Evolutionary conservation across 148 eudicot species (phyloP).

Genomic region (Bassia scoparia): DNA sequence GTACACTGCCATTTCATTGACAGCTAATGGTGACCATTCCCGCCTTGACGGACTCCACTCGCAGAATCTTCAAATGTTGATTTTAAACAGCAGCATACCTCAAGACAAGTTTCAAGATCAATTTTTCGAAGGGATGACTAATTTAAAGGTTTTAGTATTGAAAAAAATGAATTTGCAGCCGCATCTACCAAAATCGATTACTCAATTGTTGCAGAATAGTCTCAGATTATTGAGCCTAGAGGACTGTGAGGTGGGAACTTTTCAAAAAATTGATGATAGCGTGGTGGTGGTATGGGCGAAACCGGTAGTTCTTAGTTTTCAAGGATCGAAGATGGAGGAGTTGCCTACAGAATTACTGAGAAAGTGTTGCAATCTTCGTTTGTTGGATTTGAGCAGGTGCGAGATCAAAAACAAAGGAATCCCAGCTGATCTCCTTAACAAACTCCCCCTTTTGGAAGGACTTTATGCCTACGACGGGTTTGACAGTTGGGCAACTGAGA

Average conservation of each 20-base stretch:
- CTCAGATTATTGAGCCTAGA: slow-evolving; percentile 13
- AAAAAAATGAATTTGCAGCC: not conserved
- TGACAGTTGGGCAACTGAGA: not conserved
- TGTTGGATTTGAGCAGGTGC: slow-evolving; percentile 13
- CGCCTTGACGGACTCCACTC: not conserved
- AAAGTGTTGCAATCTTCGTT: not conserved
- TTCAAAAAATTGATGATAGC: not conserved
- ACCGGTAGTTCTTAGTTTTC: slow-evolving; percentile 15
- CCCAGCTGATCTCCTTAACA: not conserved
- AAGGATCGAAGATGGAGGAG: not conserved
- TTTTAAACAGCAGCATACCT: not conserved
- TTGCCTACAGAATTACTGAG: not conserved
- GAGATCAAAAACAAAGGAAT: not conserved
- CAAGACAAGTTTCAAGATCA: not conserved
- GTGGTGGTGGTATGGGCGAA: too few relatives aligned
- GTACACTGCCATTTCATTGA: slow-evolving; percentile 18
- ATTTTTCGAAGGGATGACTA: slow-evolving; percentile 2
- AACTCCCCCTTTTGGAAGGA: slow-evolving; percentile 12
- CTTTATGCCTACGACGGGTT: not conserved
- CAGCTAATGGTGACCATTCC: not conserved
- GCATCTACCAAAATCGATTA: slow-evolving; percentile 6
- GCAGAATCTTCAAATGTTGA: slow-evolving; percentile 12
- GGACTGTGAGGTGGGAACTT: slow-evolving; percentile 10
- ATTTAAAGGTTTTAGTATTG: slow-evolving; percentile 13
- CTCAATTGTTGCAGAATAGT: not conserved